These are phyloP conservation scores for Astrephomene gubernaculifera DNA, from an alignment of 139 green algal species.

Conservation along the genomic window DNA sequence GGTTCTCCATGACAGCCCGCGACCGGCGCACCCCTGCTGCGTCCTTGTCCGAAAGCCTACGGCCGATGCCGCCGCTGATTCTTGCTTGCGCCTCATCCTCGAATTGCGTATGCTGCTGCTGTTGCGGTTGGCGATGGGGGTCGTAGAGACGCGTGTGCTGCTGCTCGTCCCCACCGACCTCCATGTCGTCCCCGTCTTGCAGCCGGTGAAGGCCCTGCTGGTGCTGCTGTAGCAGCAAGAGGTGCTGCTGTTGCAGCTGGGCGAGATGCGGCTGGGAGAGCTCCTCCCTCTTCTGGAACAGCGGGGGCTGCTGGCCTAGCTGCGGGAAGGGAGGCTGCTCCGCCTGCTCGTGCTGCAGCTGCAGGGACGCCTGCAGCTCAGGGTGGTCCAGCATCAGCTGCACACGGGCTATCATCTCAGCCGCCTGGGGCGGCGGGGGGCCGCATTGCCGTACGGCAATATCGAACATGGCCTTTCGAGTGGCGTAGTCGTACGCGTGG, in stretches of 20 bases:
- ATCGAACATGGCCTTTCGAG: slow-evolving; percentile 41
- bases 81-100: too few species aligned
- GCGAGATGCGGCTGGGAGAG: not conserved
- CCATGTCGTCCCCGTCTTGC: not conserved
- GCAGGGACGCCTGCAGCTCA: not conserved
- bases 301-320: not conserved
- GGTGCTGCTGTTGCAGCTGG: slow-evolving; percentile 20
- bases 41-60: too few species aligned
- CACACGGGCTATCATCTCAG: slow-evolving; percentile 11
- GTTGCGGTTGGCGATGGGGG: too few species aligned
- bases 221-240: not conserved
- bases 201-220: not conserved
- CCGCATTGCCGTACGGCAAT: slow-evolving; percentile 40
- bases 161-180: too few species aligned
- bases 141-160: too few species aligned
- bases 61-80: too few species aligned
- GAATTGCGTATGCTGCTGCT: too few species aligned
- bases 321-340: too few species aligned
- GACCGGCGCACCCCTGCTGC: too few species aligned
- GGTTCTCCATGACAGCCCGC: too few species aligned
- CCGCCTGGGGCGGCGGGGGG: slow-evolving; percentile 1
- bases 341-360: not conserved
- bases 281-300: too few species aligned
- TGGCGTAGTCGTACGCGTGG: slow-evolving; percentile 37
- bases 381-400: slow-evolving; percentile 16